Conservation (phyloP, 192 early-diverging fungal species). For the Backusella circina region DNA sequence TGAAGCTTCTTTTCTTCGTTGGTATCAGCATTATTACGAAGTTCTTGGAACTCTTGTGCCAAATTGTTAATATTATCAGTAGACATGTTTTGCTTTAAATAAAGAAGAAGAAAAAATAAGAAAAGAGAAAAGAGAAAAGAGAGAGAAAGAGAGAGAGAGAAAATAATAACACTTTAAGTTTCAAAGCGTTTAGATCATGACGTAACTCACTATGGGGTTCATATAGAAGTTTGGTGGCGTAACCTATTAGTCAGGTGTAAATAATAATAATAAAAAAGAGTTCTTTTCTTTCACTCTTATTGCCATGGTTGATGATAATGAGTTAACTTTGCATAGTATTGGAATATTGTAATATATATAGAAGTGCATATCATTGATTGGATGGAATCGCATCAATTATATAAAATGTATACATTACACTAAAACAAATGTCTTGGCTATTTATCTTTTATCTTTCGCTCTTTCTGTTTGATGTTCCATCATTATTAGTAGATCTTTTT, state of each 20-base stretch:
- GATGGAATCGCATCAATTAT: background rate
- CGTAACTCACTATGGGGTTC: too few species aligned
- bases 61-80: constrained; percentile 18
- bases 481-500: too few species aligned
- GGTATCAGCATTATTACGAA: constrained; percentile 30
- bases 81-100: constrained; percentile 3
- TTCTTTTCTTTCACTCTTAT: background rate
- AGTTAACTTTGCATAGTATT: too few species aligned
- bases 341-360: too few species aligned
- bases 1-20: constrained; percentile 30
- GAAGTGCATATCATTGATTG: background rate
- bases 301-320: too few species aligned
- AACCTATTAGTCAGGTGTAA: background rate
- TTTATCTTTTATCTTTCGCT: background rate
- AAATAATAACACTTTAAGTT: background rate
- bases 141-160: background rate
- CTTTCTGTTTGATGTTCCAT: background rate
- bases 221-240: background rate
- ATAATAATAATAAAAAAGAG: too few species aligned
- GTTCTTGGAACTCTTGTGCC: constrained; percentile 30
- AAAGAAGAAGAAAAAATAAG: background rate
- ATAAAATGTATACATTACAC: background rate
- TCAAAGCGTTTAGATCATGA: background rate
- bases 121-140: background rate
- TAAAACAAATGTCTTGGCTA: background rate